Conservation (phyloP, 108 stramenopile genomes). For the Chaetoceros tenuissimus region DNA sequence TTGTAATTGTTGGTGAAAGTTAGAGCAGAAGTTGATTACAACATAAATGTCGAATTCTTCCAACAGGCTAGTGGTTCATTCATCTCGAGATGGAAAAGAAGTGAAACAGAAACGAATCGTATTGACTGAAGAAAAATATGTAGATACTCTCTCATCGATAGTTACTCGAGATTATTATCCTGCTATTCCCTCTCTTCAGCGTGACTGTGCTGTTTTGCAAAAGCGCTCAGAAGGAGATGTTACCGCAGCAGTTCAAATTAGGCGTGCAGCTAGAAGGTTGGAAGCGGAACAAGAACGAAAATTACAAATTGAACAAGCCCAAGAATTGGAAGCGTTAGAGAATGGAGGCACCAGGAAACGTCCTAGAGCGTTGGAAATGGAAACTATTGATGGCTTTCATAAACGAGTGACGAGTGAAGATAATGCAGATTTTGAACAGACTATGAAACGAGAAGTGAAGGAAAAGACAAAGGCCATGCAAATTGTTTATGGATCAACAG, state of each 20-base stretch:
- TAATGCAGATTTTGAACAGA: slow-evolving; percentile 67
- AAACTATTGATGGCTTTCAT: slow-evolving; percentile 71
- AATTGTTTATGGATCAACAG: slow-evolving; percentile 15
- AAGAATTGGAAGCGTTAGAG: slow-evolving; percentile 1
- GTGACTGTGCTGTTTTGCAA: slow-evolving; percentile 44
- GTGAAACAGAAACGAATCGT: slow-evolving; percentile 48
- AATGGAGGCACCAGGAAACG: slow-evolving; percentile 16
- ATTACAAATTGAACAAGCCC: slow-evolving; percentile 21
- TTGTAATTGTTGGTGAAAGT: no score
- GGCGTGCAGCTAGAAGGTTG: slow-evolving; percentile 44
- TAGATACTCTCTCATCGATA: slow-evolving; percentile 47
- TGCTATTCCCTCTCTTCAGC: slow-evolving; percentile 29
- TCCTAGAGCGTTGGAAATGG: slow-evolving; percentile 44
- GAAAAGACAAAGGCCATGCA: slow-evolving; percentile 29
- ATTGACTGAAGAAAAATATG: slow-evolving; percentile 71
- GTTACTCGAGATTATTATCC: slow-evolving; percentile 71
- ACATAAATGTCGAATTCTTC: no score
- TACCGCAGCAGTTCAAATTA: slow-evolving; percentile 49
- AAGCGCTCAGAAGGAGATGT: slow-evolving; percentile 44
- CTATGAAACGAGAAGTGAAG: slow-evolving; percentile 40
- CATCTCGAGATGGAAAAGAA: no score
- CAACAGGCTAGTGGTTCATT: no score
- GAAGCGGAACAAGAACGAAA: slow-evolving; percentile 37
- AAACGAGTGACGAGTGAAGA: slow-evolving; percentile 70
- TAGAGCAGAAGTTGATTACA: no score